Evolutionary conservation across 257 asterid genomes (phyloP), one percentile per base, ranked within the genome.

Genomic region (Solanum lycopersicoides): DNA sequence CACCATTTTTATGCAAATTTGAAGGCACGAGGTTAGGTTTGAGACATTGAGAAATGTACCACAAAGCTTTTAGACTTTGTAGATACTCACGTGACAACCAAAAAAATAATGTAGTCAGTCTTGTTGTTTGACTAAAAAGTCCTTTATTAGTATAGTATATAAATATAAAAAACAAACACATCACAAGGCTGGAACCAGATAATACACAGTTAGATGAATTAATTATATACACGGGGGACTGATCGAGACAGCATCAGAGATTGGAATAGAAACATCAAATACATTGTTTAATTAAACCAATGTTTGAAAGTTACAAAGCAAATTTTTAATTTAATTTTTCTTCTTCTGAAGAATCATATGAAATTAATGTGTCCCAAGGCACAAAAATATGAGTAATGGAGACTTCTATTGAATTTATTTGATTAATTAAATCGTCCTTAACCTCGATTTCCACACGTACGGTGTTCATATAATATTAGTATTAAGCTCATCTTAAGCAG

Each of bases 211-310:
- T 77, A 30, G 30, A 76, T n/a, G 30, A 85, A 87, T 89, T 86
- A 85, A 89, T 87, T 85, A 86, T n/a, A 42, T 82, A 60, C 30
- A 59, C 74, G 72, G 50, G 86, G 77, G 82, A 37, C 60, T 82
- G 88, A 90, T 87, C 87, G 93, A 91, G 95, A 88, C 91, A 91
- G 89, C 86, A 93, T 91, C 93, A 89, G 90, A 91, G 93, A 92
- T 92, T 88, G 96, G 98, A 92, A 95, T 94, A 93, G 97, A 95
- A 93, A 91, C 98, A 92, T 93, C 94, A 94, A 88, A 91, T 89
- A 79, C 74, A 76, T 91, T 28, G 90, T 92, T 92, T 93, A 90
- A 87, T 86, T 63, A 35, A 71, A 88, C 89, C 98, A 13, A 89
- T 39, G 91, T 41, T 88, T 87, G 86, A 89, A 85, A 89, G 88